Evolutionary conservation across 495 filamentous ascomycete genomes (phyloP), one percentile per base, ranked within the genome.

Genomic region (Lophiostoma macrostomum): DNA sequence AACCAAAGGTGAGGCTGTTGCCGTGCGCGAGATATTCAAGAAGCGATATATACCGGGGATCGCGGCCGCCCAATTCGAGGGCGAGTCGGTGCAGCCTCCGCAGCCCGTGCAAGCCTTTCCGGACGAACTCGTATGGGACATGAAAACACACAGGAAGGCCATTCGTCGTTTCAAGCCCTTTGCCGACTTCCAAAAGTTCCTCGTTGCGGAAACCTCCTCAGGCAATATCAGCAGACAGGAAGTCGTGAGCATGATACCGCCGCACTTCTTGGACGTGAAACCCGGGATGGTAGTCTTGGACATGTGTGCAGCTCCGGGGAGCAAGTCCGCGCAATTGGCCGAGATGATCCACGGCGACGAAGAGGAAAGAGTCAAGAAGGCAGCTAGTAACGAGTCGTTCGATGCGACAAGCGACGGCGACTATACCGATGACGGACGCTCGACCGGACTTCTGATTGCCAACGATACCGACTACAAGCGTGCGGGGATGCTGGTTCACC

Each of bases 181-280:
- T 67, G 81, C 88, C 37, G 85, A 85, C 13, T 97, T 98, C 70
- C 93, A 98, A 70, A 94, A 93, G 67, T 98, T 95, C 75, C 74
- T 98, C n/a, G 93, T 98, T 19, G 91, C 90, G 22, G 93, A 98
- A 74, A 96, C 93, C 10, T 89, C 86, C 37, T 88, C 96, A 43
- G 93, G 93, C 64, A 98, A 97, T 65, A 97, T 98, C 66, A 94
- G 85, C 69, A 80, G 93, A 61, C 93, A 98, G 70, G 93, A 98
- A 73, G 82, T 91, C 18, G 93, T 98, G 54, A 94, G 88, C 76
- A 98, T 98, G 93, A 96, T 98, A 56, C 93, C 93, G 20, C 94
- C 94, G 19, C 81, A 97, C 42, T 73, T 97, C 51, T 87, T 97
- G 79, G 91, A 96, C 64, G 71, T 95, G 24, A 80, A 80, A 44